phyloP scores from a whole-genome alignment of 116 monocot species.

The Papilionanthe hybrid region DNA sequence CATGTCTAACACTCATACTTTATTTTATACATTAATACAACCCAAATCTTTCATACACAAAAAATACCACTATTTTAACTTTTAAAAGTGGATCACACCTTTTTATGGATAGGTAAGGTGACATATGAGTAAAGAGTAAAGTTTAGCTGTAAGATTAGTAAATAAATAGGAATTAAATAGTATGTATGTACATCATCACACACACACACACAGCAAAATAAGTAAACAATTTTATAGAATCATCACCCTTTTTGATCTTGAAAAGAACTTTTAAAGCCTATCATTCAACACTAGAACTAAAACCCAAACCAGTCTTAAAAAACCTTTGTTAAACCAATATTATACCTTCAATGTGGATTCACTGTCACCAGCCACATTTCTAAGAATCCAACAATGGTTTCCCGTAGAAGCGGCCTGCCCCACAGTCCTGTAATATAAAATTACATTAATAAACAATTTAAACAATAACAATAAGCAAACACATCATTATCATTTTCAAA shows the following conservation, averaged over 20 bases:
- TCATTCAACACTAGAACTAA: background rate
- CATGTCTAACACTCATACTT: no score
- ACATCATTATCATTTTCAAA: background rate
- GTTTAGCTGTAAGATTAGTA: no score
- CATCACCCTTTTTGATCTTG: background rate
- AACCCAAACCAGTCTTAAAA: no score
- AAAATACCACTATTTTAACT: no score
- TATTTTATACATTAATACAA: no score
- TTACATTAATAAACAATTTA: background rate
- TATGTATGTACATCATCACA: no score
- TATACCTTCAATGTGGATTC: background rate
- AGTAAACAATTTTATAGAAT: background rate
- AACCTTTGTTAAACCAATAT: background rate
- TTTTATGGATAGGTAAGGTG: no score
- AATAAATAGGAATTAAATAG: no score
- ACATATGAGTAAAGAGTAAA: no score
- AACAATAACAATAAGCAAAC: background rate
- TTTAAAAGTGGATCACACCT: no score
- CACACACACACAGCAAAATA: background rate
- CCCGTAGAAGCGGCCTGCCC: background rate
- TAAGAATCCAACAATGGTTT: constrained; percentile 10
- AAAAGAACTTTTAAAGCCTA: background rate
- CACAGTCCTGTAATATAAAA: constrained; percentile 4
- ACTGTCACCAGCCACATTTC: background rate
- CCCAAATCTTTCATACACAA: no score